Percentiles rank a stretch among this genome's conserved stretches.
phyloP scores from a whole-genome alignment of 2,329 filamentous ascomycete genomes.

The Cercospora zeina region DNA sequence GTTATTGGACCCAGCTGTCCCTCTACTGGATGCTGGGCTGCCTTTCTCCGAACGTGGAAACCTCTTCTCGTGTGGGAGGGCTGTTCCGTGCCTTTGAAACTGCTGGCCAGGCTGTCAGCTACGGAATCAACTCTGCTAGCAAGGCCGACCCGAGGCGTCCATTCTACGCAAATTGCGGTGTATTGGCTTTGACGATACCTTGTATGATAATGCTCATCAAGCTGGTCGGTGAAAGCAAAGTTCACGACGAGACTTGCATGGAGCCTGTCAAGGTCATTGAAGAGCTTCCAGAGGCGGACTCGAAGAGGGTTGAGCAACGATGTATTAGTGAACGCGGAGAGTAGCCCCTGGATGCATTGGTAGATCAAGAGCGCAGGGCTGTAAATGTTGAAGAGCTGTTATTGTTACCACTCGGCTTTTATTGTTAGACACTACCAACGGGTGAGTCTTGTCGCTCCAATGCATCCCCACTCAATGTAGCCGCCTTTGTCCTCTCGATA shows the following conservation, averaged over 20 bases:
- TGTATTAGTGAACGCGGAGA: neutral
- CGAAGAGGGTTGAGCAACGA: constrained; percentile 3
- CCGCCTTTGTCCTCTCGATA: constrained; percentile 1
- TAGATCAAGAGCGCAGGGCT: neutral
- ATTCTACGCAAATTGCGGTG: constrained; percentile 27
- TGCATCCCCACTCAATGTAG: neutral
- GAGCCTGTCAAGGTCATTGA: neutral
- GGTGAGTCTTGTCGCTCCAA: neutral
- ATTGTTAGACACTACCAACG: neutral
- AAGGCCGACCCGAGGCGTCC: constrained; percentile 13
- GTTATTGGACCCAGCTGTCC: constrained; percentile 31
- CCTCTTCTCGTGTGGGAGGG: constrained; percentile 38
- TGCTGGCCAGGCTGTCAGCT: constrained; percentile 49
- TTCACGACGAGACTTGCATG: neutral
- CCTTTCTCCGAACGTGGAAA: constrained; percentile 42
- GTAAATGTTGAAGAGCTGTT: neutral
- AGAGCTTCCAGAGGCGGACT: neutral
- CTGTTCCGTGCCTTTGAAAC: constrained; percentile 43
- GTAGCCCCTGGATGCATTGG: neutral
- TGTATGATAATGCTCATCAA: constrained; percentile 28
- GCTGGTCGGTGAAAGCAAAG: constrained; percentile 21
- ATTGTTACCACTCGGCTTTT: neutral
- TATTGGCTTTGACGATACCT: constrained; percentile 26
- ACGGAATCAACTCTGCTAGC: constrained; percentile 30
- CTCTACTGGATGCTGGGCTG: constrained; percentile 45